Base-by-base conservation (phyloP, 208 protist species). In the Novymonas esmeraldas region DNA sequence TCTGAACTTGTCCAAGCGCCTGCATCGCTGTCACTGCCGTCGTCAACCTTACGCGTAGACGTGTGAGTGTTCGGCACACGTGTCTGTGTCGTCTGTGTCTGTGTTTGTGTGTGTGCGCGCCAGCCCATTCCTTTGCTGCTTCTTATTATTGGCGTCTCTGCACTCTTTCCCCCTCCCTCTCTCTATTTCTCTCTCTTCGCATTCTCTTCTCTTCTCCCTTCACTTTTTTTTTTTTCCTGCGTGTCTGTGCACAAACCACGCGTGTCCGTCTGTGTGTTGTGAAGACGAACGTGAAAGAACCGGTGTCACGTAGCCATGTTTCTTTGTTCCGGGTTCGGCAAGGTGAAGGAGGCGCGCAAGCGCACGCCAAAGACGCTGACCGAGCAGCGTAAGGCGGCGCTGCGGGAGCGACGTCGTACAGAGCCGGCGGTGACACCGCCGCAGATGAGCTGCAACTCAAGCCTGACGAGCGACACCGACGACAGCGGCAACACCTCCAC, bases 351-450 rank as follows among this genome's bases (percentile, higher is more conserved):
- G 34, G 22, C 51, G 29, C 65, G 52, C 10, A n/a, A 7, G 4
- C 39, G 41, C n/a, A 29, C 34, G 14, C 24, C 55, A 6, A 49
- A 41, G 5, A 83, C 78, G 14, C n/a, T 74, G 20, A 83, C 78
- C 10, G 67, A 83, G 42, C 46, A 44, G 38, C 71, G 55, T 36
- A 71, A 72, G 54, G 56, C 42, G 5, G 78, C 74, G 39, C 73
- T 83, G 7, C 72, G 70, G 10, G 38, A 52, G 4, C 78, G 65
- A 11, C 64, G 78, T 10, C 22, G 63, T 24, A 55, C 29, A 33
- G 56, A 56, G 61, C 64, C 48, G 48, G 46, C 62, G 2, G 45
- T 33, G 26, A n/a, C 36, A 14, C 68, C 14, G 28, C 54, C 51
- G 34, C 59, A 45, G 33, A 58, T 54, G 4, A 69, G 52, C 51